Percentiles rank a stretch among this genome's conserved stretches.
These are phyloP conservation scores for Taxillus chinensis DNA, from an alignment of 164 flowering plant species.

Conservation along the genomic window DNA sequence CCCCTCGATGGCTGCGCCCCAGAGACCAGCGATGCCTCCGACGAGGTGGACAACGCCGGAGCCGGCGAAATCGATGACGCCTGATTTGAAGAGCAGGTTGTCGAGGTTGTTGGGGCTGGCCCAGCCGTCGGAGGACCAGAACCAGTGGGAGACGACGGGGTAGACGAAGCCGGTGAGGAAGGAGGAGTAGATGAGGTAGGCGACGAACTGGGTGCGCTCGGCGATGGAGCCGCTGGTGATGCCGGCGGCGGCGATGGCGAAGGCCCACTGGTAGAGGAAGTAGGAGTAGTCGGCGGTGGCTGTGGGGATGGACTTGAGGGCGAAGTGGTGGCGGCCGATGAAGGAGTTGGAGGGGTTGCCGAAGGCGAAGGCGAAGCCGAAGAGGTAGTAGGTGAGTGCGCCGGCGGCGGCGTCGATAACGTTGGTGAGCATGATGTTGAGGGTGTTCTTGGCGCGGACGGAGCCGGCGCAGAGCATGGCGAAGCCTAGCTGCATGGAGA, in stretches of 20 bases:
- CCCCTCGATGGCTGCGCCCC: slow-evolving; percentile 73
- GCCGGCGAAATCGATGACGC: slow-evolving; percentile 71
- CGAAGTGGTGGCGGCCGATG: slow-evolving; percentile 48
- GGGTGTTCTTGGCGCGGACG: slow-evolving; percentile 43
- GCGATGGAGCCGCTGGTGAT: slow-evolving; percentile 76
- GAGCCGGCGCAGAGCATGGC: slow-evolving; percentile 56
- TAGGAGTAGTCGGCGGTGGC: slow-evolving; percentile 26
- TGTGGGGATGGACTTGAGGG: slow-evolving; percentile 31
- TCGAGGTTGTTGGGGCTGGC: slow-evolving; percentile 28
- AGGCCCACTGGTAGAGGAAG: slow-evolving; percentile 73
- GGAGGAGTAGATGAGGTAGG: slow-evolving; percentile 58
- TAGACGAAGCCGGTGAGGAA: slow-evolving; percentile 72
- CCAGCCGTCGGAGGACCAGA: slow-evolving; percentile 78
- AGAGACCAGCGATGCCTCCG: slow-evolving; percentile 64
- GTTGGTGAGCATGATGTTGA: slow-evolving; percentile 47
- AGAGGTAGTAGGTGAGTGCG: slow-evolving; percentile 39
- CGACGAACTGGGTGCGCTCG: slow-evolving; percentile 70
- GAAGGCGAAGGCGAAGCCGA: slow-evolving; percentile 45
- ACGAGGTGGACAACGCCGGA: slow-evolving; percentile 76
- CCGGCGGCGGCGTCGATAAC: slow-evolving; percentile 45
- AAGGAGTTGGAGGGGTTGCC: slow-evolving; percentile 28
- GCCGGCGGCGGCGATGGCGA: slow-evolving; percentile 85
- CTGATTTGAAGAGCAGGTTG: slow-evolving; percentile 38
- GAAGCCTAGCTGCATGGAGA: slow-evolving; percentile 44
- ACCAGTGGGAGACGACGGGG: slow-evolving; percentile 72